Evolutionary conservation across 2,329 filamentous ascomycete species (phyloP).

Genomic region (Colletotrichum sp.): DNA sequence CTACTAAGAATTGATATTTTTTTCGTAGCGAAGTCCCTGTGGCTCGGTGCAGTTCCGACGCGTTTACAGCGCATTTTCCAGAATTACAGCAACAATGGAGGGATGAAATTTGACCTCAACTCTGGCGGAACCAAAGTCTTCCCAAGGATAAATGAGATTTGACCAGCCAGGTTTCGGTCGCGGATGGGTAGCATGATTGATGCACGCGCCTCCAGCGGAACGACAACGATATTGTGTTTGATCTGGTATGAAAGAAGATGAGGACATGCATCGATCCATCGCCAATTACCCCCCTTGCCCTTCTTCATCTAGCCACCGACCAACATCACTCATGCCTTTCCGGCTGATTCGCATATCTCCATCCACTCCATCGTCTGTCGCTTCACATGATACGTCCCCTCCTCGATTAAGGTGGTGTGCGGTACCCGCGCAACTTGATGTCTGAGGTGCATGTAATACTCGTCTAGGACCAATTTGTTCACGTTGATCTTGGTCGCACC

Average conservation of each 20-base stretch:
- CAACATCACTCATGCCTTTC: not conserved
- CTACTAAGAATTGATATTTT: not conserved
- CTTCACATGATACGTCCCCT: conserved; percentile 34
- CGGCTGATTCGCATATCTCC: conserved; percentile 5
- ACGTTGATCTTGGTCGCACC: conserved; percentile 55
- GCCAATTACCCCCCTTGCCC: not conserved
- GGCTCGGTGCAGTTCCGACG: not conserved
- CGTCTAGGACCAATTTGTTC: conserved; percentile 45
- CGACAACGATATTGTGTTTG: not conserved
- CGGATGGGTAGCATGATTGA: not conserved
- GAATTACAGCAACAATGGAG: not conserved
- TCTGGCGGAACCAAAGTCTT: not conserved
- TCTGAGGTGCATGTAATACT: conserved; percentile 40
- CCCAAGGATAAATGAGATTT: not conserved
- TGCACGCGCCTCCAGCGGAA: not conserved
- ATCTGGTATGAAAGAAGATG: not conserved
- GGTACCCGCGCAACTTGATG: conserved; percentile 32
- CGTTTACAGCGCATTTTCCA: not conserved
- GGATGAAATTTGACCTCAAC: not conserved
- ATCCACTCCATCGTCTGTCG: conserved; percentile 6
- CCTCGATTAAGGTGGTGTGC: conserved; percentile 38
- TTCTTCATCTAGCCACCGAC: not conserved
- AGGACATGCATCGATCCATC: not conserved
- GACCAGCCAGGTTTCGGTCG: not conserved
- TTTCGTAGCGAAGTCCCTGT: not conserved